Percentiles rank a stretch among this genome's conserved stretches.
phyloP scores from a whole-genome alignment of 2,329 filamentous ascomycete species.

The Domatiomyces globalis region DNA sequence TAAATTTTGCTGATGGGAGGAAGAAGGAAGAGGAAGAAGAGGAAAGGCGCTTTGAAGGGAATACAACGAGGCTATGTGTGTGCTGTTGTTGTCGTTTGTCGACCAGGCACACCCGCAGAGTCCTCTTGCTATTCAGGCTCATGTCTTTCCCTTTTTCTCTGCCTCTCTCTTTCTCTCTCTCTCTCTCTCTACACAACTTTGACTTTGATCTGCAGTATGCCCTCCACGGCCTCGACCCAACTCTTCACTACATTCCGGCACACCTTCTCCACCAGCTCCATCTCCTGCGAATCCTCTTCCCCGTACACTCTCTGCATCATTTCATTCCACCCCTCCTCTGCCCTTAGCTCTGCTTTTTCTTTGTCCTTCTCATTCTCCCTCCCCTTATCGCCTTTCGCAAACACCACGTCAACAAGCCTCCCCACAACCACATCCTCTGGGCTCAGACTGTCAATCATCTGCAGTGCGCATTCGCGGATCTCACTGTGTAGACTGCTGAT shows the following conservation, averaged over 20 bases:
- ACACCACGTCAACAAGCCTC: constrained; percentile 27
- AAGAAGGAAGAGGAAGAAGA: background rate
- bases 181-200: constrained; percentile 3
- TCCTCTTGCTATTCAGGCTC: too few relatives aligned
- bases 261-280: constrained; percentile 28
- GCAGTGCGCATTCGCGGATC: constrained; percentile 24
- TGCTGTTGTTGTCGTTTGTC: too few relatives aligned
- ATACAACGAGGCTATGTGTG: background rate
- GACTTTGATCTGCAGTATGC: constrained; percentile 21
- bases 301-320: constrained; percentile 26
- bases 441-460: constrained; percentile 24
- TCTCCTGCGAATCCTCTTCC: constrained; percentile 5
- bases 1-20: background rate
- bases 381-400: constrained; percentile 20
- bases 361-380: constrained; percentile 2
- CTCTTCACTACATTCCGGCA: constrained; percentile 33
- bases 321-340: constrained; percentile 2
- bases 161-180: background rate
- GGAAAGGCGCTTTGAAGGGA: background rate
- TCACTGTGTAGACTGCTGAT: constrained; percentile 16
- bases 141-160: background rate
- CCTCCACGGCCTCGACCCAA: constrained; percentile 33
- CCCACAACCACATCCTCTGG: constrained; percentile 30
- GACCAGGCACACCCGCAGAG: too few relatives aligned
- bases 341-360: background rate